phyloP scores from a whole-genome alignment of 2,329 filamentous ascomycete species.

The Seiridium unicorne region DNA sequence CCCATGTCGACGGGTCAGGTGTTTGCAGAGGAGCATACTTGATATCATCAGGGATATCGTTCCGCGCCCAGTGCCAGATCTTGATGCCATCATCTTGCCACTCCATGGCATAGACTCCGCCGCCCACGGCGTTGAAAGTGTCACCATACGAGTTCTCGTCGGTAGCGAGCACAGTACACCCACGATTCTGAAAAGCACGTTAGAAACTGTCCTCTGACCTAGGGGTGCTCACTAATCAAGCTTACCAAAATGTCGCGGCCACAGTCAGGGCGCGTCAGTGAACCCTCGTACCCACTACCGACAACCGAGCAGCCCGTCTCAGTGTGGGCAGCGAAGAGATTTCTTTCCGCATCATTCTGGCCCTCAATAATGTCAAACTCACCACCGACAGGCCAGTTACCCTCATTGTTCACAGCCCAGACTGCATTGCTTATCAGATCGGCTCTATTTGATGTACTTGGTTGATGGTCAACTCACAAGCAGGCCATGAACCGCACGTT shows the following conservation, averaged over 20 bases:
- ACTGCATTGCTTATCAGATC: conserved; percentile 28
- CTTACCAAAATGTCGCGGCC: conserved; percentile 8
- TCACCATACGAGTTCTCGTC: conserved; percentile 55
- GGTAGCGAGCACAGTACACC: conserved; percentile 42
- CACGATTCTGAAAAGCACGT: conserved; percentile 34
- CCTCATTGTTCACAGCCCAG: conserved; percentile 42
- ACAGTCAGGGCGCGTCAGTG: conserved; percentile 21
- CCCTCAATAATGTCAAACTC: conserved; percentile 73
- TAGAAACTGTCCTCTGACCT: not conserved
- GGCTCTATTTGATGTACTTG: not conserved
- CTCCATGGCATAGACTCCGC: conserved; percentile 69
- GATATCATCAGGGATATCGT: conserved; percentile 65
- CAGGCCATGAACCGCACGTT: conserved; percentile 71
- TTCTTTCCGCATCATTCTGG: conserved; percentile 58
- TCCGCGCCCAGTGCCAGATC: conserved; percentile 76
- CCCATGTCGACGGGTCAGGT: conserved; percentile 68
- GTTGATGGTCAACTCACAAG: conserved; percentile 45
- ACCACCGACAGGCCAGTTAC: conserved; percentile 59
- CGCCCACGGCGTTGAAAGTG: conserved; percentile 63
- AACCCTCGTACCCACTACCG: conserved; percentile 23
- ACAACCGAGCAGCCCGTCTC: not conserved
- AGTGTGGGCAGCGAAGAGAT: conserved; percentile 64
- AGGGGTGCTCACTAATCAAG: not conserved
- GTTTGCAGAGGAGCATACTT: conserved; percentile 36
- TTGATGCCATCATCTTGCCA: conserved; percentile 69